Base-by-base conservation (phyloP, 139 green algal species). In the Yamagishiella unicocca region DNA sequence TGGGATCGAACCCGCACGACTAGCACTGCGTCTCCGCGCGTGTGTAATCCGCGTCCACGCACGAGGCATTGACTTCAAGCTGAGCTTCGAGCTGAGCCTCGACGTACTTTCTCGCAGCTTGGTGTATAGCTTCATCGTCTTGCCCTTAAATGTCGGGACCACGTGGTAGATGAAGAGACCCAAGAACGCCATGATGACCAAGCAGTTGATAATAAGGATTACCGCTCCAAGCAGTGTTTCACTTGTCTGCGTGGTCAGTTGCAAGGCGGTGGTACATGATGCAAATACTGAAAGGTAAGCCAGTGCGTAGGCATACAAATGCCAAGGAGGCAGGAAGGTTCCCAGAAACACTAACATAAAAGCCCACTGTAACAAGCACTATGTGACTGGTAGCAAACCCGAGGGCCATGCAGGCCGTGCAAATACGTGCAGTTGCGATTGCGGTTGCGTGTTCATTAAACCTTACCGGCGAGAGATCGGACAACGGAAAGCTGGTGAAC, bases 401-500 rank as follows among this genome's bases (percentile, higher is more conserved):
- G 17, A 58, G 12, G 17, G 12, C 50, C 12, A 58, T 58, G 50
- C 17, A 12, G 50, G 50, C 12, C 50, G 12, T 25, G 17, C 50
- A 25, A 12, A 58, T 17, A 25, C 50, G 12, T 58, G 50, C 12
- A 17, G 17, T 17, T 17, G 12, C 12, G 12, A 58, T 58, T 17
- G 64, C 27, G 27, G 64, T 72, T 42, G n/a, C n/a, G n/a, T n/a
- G n/a, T n/a, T n/a, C n/a, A n/a, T n/a, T n/a, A n/a, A n/a, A n/a
- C n/a, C n/a, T n/a, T n/a, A n/a, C n/a, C n/a, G n/a, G n/a, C n/a
- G n/a, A n/a, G n/a, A n/a, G n/a, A n/a, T n/a, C n/a, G n/a, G n/a
- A n/a, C n/a, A n/a, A n/a, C n/a, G 64, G 64, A 3, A 72, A 12
- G 54, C 45, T 72, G 6, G 76, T 83, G 54, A 83, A 83, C 76